Evolutionary conservation across 257 asterid genomes (phyloP), one percentile per base, ranked within the genome.

Genomic region (Vinca minor): DNA sequence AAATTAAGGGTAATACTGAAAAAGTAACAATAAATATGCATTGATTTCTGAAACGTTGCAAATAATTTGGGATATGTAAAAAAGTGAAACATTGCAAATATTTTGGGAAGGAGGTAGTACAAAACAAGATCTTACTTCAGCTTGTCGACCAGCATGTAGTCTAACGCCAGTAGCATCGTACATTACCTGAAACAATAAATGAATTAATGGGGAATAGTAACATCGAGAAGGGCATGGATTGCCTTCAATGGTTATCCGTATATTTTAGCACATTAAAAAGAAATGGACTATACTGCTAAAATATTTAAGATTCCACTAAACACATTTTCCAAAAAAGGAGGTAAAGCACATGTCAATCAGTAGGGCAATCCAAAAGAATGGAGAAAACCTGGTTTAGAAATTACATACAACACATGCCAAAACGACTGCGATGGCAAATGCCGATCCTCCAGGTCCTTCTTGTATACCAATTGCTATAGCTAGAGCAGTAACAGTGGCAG

Each of bases 391-490:
- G 87, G 87, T 75, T 80, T 73, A 85, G 80, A 82, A 89, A 86
- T 81, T 81, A 92, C 98, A 77, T 90, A 92, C 98, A 84, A 92
- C 91, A 77, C 89, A 92, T 69, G 98, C 95, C 89, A 92, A 79
- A 85, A 89, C 82, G 67, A 87, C 84, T 0, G 98, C 95, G 68
- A 92, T 85, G 25, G 96, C 95, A 64, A 89, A 92, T 61, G 93
- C 75, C 52, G 96, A 72, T 70, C 81, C 87, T 23, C 89, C 91
- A 4, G 77, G 66, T 62, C 98, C 98, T 48, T 89, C 98, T 67
- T 79, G 84, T 76, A 92, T 57, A 18, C 89, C 93, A 71, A 92
- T 81, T 73, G 94, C 88, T 50, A 81, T 71, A 68, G 93, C 89
- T 59, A 92, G 96, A 49, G 98, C 91, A 9, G 83, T 83, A 35